A percentile compares a stretch with the other conserved stretches of the same genome.
These are phyloP conservation scores for Sutorius eximius DNA, from an alignment of 1,284 basidiomycete species.

Conservation along the genomic window DNA sequence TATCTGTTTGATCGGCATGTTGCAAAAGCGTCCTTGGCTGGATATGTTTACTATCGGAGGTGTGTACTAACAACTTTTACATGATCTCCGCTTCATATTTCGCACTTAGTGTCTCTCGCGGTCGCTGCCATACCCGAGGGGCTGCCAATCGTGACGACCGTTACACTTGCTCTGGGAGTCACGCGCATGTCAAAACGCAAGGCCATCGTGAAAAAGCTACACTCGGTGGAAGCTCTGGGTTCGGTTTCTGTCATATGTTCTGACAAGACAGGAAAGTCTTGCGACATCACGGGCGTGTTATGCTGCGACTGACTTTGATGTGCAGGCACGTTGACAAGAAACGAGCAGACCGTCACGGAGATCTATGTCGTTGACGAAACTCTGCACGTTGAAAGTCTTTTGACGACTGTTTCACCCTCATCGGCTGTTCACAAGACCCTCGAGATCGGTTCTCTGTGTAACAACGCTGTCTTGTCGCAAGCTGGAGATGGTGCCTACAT, in stretches of 20 bases:
- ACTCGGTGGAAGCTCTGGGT: conserved; percentile 92
- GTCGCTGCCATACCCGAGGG: conserved; percentile 98
- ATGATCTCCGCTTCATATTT: conserved; percentile 7
- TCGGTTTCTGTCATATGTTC: conserved; percentile 96
- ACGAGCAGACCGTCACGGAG: conserved; percentile 93
- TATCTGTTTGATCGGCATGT: conserved; percentile 88
- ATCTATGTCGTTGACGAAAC: conserved; percentile 86
- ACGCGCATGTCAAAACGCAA: conserved; percentile 92
- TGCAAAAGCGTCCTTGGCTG: conserved; percentile 87
- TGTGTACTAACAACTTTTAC: conserved; percentile 37
- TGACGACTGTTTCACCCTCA: conserved; percentile 39
- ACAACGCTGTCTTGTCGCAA: conserved; percentile 63
- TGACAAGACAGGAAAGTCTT: conserved; percentile 81
- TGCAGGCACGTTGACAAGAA: conserved; percentile 90
- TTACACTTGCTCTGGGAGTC: conserved; percentile 93
- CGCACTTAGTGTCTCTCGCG: conserved; percentile 79
- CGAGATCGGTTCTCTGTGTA: conserved; percentile 70
- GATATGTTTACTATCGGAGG: conserved; percentile 99
- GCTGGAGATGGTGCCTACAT: conserved; percentile 77
- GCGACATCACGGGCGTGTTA: neutral
- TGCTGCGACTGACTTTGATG: conserved; percentile 4
- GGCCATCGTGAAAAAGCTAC: conserved; percentile 96
- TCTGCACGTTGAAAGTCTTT: conserved; percentile 56
- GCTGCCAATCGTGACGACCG: conserved; percentile 94
- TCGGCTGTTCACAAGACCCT: conserved; percentile 62